Percentiles rank a stretch among this genome's conserved stretches.
phyloP scores from a whole-genome alignment of 768 basidiomycete species.

The Royoungia palumana region DNA sequence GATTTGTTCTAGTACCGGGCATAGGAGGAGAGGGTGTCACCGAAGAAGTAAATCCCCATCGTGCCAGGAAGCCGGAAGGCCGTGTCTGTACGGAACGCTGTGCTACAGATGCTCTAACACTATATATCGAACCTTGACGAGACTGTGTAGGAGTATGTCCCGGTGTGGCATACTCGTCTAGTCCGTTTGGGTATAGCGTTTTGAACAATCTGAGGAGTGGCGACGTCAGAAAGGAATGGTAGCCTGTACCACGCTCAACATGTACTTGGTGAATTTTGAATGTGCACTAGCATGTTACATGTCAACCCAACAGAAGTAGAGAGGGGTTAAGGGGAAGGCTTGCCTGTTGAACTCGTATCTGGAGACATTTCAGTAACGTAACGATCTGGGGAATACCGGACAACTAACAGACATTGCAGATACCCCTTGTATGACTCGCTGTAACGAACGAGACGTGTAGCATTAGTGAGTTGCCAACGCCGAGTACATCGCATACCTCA shows the following conservation, averaged over 20 bases:
- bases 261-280: slow-evolving; percentile 69
- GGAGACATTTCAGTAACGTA: slow-evolving; percentile 11
- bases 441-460: background rate
- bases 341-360: slow-evolving; percentile 56
- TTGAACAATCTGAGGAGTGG: slow-evolving; percentile 54
- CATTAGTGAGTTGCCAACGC: slow-evolving; percentile 2
- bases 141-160: slow-evolving; percentile 33
- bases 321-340: slow-evolving; percentile 11
- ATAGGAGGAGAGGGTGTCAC: slow-evolving; percentile 12
- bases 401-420: slow-evolving; percentile 66
- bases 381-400: background rate
- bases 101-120: slow-evolving; percentile 15
- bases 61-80: slow-evolving; percentile 36
- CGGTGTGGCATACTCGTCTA: slow-evolving; percentile 44
- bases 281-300: slow-evolving; percentile 44
- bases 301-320: slow-evolving; percentile 20
- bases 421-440: slow-evolving; percentile 81
- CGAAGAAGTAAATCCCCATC: slow-evolving; percentile 28
- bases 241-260: background rate
- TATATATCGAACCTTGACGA: slow-evolving; percentile 32
- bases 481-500: slow-evolving; percentile 45
- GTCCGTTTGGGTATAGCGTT: slow-evolving; percentile 60
- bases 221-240: slow-evolving; percentile 1
- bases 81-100: slow-evolving; percentile 15
- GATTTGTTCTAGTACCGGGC: slow-evolving; percentile 17